These are phyloP conservation scores for Paratinospora sagittata DNA, from an alignment of 164 flowering plant genomes.

Conservation along the genomic window DNA sequence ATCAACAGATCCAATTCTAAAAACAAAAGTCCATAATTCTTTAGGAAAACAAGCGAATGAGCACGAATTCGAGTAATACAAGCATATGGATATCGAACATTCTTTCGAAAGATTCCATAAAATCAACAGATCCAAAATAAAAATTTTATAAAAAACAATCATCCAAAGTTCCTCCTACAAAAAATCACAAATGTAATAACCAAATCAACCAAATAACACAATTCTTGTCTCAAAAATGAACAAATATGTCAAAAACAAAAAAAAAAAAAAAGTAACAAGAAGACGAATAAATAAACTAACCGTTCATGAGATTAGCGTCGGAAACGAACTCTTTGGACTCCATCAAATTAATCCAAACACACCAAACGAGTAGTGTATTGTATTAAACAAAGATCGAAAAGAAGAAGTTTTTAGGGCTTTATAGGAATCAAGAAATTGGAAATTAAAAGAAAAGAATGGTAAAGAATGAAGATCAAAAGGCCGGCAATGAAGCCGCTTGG, in stretches of 20 bases:
- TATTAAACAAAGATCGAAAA: not conserved
- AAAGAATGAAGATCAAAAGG: conserved; percentile 62
- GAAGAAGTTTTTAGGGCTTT: conserved; percentile 33
- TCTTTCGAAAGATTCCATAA: not conserved
- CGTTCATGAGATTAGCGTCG: conserved; percentile 14
- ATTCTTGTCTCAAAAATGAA: not conserved
- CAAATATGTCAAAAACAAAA: no score
- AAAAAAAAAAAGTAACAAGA: not conserved
- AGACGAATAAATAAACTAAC: conserved; percentile 11
- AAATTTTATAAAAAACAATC: not conserved
- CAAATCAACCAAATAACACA: not conserved
- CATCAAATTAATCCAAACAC: conserved; percentile 11
- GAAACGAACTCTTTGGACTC: conserved; percentile 16
- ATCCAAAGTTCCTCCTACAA: not conserved
- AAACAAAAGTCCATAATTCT: no score
- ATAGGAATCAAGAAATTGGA: conserved; percentile 63
- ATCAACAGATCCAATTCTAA: no score
- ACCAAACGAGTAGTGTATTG: no score
- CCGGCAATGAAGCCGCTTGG: conserved; percentile 72
- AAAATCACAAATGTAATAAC: not conserved
- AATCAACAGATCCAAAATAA: not conserved
- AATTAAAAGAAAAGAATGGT: conserved; percentile 52
- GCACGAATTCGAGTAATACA: no score
- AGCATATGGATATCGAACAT: no score
- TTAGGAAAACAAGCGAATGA: no score